phyloP scores from a whole-genome alignment of 2,329 filamentous ascomycete genomes.

The Macrophomina tecta region DNA sequence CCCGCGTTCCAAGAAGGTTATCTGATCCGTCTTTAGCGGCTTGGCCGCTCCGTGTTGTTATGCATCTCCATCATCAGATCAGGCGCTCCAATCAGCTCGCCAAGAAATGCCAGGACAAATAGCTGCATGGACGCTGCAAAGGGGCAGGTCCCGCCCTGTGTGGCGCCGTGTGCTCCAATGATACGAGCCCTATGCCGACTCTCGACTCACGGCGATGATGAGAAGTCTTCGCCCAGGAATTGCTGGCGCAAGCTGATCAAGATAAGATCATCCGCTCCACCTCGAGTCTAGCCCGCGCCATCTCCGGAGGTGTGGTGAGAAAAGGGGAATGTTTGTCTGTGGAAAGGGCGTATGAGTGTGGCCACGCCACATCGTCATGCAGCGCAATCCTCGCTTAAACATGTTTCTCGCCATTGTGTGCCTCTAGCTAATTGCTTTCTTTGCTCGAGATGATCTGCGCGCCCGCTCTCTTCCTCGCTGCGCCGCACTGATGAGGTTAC shows the following conservation, averaged over 20 bases:
- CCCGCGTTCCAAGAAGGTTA: conserved; percentile 12
- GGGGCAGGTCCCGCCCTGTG: not conserved
- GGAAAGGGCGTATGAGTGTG: too few species aligned
- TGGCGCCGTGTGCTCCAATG: not conserved
- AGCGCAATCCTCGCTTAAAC: too few species aligned
- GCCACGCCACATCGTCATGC: too few species aligned
- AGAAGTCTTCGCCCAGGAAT: not conserved
- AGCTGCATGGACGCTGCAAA: not conserved
- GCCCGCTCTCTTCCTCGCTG: too few species aligned
- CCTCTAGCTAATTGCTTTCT: too few species aligned
- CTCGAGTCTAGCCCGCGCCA: too few species aligned
- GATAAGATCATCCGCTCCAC: not conserved
- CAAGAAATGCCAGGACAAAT: not conserved
- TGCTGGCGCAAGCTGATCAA: not conserved
- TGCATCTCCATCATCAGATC: not conserved
- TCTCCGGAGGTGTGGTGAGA: too few species aligned
- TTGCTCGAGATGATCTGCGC: too few species aligned
- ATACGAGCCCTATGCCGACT: not conserved
- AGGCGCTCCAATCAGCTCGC: not conserved
- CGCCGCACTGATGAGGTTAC: too few species aligned
- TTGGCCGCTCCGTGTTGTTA: not conserved
- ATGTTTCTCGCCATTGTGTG: too few species aligned
- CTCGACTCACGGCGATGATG: not conserved
- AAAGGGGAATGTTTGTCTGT: too few species aligned
- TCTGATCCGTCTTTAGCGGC: conserved; percentile 19